These are phyloP conservation scores for Lasiodiplodia citricola DNA, from an alignment of 2,329 filamentous ascomycete species.

Conservation along the genomic window DNA sequence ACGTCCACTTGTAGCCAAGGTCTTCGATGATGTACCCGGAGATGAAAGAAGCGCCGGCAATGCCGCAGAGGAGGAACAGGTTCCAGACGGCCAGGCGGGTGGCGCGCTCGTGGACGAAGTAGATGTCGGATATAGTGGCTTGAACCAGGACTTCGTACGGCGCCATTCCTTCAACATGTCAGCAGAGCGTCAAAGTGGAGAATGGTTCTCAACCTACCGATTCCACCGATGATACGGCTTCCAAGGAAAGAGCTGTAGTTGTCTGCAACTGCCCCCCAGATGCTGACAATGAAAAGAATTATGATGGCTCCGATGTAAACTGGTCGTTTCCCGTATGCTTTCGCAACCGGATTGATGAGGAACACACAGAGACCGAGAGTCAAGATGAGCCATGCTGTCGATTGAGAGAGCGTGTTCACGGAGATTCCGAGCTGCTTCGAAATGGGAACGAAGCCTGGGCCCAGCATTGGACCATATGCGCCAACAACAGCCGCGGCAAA, in stretches of 20 bases:
- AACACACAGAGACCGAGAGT: conserved; percentile 56
- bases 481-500: conserved; percentile 56
- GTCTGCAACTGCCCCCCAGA: conserved; percentile 55
- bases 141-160: conserved; percentile 60
- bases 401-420: conserved; percentile 51
- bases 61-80: conserved; percentile 48
- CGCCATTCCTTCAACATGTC: conserved; percentile 46
- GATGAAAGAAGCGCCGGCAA: conserved; percentile 45
- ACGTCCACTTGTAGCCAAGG: conserved; percentile 49
- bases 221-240: conserved; percentile 52
- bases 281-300: conserved; percentile 54
- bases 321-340: conserved; percentile 57
- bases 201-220: conserved; percentile 35
- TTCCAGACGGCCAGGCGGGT: conserved; percentile 48
- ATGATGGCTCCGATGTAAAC: conserved; percentile 56
- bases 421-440: conserved; percentile 51
- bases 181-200: not conserved
- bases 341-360: conserved; percentile 58
- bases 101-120: conserved; percentile 52
- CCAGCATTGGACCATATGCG: conserved; percentile 59
- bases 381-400: conserved; percentile 57
- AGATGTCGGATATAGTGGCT: conserved; percentile 54
- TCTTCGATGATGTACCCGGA: conserved; percentile 48
- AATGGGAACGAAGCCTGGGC: conserved; percentile 56
- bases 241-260: conserved; percentile 54